These are phyloP conservation scores for Colletotrichum simmondsii DNA, from an alignment of 2,329 filamentous ascomycete species.

Conservation along the genomic window DNA sequence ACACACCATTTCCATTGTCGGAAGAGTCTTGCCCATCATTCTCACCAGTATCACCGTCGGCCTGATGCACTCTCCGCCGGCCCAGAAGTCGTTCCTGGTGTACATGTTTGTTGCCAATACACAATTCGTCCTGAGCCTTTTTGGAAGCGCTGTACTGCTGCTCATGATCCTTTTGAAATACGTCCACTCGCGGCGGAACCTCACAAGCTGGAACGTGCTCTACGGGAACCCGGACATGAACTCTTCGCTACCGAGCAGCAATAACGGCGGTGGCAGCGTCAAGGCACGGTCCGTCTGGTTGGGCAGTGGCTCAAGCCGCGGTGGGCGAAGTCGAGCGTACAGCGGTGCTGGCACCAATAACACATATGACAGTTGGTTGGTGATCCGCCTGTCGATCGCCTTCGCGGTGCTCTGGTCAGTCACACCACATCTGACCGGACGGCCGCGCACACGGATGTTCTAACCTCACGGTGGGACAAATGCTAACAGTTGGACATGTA, in stretches of 20 bases:
- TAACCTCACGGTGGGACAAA: too few relatives aligned
- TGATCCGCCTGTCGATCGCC: slow-evolving; percentile 55
- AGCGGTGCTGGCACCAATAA: slow-evolving; percentile 35
- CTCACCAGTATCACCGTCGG: slow-evolving; percentile 21
- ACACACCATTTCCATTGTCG: slow-evolving; percentile 24
- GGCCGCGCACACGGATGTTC: too few relatives aligned
- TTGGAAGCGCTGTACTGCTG: slow-evolving; percentile 47
- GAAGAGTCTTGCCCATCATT: slow-evolving; percentile 10
- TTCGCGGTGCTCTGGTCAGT: slow-evolving; percentile 52
- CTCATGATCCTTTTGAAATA: slow-evolving; percentile 53
- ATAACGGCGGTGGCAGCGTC: background rate
- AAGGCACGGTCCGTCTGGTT: slow-evolving; percentile 19
- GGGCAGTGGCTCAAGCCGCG: slow-evolving; percentile 12
- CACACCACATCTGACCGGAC: too few relatives aligned
- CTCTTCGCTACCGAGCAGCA: background rate
- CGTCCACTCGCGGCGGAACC: slow-evolving; percentile 47
- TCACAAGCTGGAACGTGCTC: slow-evolving; percentile 43
- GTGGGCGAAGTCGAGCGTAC: slow-evolving; percentile 27
- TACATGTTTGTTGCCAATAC: slow-evolving; percentile 29
- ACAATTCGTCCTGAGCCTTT: slow-evolving; percentile 30
- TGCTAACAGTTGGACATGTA: too few relatives aligned
- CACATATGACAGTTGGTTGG: slow-evolving; percentile 57
- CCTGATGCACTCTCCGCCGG: slow-evolving; percentile 9
- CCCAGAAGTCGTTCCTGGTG: background rate
- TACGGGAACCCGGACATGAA: slow-evolving; percentile 40